Percentiles rank a stretch among this genome's conserved stretches.
Conservation (phyloP, 441 rosid genomes). For the Mallotus repandus region DNA sequence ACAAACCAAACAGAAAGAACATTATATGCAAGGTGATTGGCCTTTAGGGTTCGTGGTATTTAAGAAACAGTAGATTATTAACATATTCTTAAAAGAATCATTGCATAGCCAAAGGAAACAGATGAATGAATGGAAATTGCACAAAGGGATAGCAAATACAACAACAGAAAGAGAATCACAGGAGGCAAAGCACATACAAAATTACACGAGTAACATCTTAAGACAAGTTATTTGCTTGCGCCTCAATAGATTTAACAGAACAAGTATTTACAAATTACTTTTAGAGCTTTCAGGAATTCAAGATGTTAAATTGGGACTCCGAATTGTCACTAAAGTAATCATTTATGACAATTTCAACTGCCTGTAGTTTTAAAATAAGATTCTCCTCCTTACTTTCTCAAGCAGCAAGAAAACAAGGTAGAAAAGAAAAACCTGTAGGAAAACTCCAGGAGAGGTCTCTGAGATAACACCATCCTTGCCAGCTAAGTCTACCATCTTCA, state of each 20-base stretch:
- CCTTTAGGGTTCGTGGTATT: not conserved
- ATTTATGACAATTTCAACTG: not conserved
- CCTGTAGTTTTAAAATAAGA: not conserved
- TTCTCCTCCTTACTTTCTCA: not conserved
- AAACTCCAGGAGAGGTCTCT: constrained; percentile 80
- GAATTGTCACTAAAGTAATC: not conserved
- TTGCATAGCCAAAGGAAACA: not conserved
- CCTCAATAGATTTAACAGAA: too few species aligned
- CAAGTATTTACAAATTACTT: too few species aligned
- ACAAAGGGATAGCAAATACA: not conserved
- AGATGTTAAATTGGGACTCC: not conserved
- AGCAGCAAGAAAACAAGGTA: constrained; percentile 6
- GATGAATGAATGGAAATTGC: not conserved
- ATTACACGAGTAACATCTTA: not conserved
- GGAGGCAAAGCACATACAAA: not conserved
- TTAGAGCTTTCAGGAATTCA: not conserved
- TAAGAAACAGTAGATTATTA: not conserved
- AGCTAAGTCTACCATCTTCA: constrained; percentile 67
- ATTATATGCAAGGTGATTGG: not conserved
- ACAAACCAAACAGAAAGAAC: not conserved
- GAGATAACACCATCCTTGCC: constrained; percentile 77
- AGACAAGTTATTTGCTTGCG: not conserved
- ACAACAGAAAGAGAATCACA: not conserved
- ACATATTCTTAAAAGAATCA: not conserved
- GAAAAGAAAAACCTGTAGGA: constrained; percentile 64